These are phyloP conservation scores for Penicillium sp. DNA, from an alignment of 2,329 filamentous ascomycete genomes.

Conservation along the genomic window DNA sequence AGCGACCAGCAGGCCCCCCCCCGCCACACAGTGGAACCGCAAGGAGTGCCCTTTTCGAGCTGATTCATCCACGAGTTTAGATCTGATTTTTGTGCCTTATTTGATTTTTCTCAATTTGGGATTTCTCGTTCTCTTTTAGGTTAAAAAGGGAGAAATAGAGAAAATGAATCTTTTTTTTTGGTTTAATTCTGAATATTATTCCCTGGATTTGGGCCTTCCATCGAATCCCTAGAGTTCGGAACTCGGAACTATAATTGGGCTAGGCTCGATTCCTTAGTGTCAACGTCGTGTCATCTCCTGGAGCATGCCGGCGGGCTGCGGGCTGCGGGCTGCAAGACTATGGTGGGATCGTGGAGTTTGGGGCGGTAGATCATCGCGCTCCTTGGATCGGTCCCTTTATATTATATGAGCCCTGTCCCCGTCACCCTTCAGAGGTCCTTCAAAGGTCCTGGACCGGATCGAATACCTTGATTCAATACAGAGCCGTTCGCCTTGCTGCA, in stretches of 20 bases:
- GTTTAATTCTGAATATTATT: background rate
- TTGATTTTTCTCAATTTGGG: background rate
- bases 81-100: background rate
- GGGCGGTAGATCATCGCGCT: conserved; percentile 31
- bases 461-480: too few relatives aligned
- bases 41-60: background rate
- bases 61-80: conserved; percentile 14
- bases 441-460: too few relatives aligned
- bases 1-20: conserved; percentile 6
- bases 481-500: too few relatives aligned
- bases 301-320: too few relatives aligned
- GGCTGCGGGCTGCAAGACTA: conserved; percentile 18
- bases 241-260: conserved; percentile 10
- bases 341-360: conserved; percentile 32
- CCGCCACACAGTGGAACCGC: conserved; percentile 17
- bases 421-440: too few relatives aligned
- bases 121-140: too few relatives aligned
- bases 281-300: conserved; percentile 35
- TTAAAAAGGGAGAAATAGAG: too few relatives aligned
- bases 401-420: conserved; percentile 14
- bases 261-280: conserved; percentile 30
- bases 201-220: too few relatives aligned
- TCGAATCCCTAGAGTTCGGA: background rate
- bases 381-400: conserved; percentile 20
- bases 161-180: background rate